Evolutionary conservation across 768 basidiomycete species (phyloP).

Genomic region (Mycena crocata): DNA sequence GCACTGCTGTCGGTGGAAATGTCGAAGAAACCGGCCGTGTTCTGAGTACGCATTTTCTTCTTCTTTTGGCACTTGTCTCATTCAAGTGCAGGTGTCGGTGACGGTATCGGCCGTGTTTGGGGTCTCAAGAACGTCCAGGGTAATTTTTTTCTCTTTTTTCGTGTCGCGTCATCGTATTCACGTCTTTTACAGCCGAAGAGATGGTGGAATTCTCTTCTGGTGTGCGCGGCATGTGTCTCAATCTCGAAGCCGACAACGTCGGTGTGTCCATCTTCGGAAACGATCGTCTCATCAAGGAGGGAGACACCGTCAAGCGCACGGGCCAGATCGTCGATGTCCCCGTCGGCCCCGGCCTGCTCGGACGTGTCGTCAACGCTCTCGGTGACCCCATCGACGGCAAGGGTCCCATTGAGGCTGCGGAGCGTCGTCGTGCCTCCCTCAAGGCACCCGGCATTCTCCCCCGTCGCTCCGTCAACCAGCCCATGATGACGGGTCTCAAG

Average conservation of each 20-base stretch:
- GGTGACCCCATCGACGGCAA: slow-evolving; percentile 99
- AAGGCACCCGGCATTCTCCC: slow-evolving; percentile 99
- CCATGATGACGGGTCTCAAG: slow-evolving; percentile 99
- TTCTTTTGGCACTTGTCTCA: slow-evolving; percentile 36
- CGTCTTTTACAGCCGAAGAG: slow-evolving; percentile 83
- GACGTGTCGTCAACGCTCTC: slow-evolving; percentile 99
- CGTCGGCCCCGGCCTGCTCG: slow-evolving; percentile 95
- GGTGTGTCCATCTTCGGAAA: slow-evolving; percentile 99
- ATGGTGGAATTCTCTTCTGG: slow-evolving; percentile 99
- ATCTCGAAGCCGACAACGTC: slow-evolving; percentile 99
- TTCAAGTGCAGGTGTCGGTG: slow-evolving; percentile 85
- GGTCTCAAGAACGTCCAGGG: slow-evolving; percentile 99
- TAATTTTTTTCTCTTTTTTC: slow-evolving; percentile 44
- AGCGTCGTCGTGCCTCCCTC: slow-evolving; percentile 96
- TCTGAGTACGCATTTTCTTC: slow-evolving; percentile 72
- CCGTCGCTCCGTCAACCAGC: slow-evolving; percentile 99
- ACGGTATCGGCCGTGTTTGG: slow-evolving; percentile 99
- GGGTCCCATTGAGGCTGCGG: slow-evolving; percentile 92
- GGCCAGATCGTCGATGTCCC: slow-evolving; percentile 99
- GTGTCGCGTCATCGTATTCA: slow-evolving; percentile 35
- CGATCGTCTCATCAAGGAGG: slow-evolving; percentile 99
- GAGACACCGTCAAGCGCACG: slow-evolving; percentile 99
- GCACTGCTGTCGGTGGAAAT: slow-evolving; percentile 89
- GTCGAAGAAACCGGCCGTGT: slow-evolving; percentile 99
- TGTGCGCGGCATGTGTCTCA: slow-evolving; percentile 99